These are phyloP conservation scores for Excoecaria cochinchinensis DNA, from an alignment of 345 rosid species.

Conservation along the genomic window DNA sequence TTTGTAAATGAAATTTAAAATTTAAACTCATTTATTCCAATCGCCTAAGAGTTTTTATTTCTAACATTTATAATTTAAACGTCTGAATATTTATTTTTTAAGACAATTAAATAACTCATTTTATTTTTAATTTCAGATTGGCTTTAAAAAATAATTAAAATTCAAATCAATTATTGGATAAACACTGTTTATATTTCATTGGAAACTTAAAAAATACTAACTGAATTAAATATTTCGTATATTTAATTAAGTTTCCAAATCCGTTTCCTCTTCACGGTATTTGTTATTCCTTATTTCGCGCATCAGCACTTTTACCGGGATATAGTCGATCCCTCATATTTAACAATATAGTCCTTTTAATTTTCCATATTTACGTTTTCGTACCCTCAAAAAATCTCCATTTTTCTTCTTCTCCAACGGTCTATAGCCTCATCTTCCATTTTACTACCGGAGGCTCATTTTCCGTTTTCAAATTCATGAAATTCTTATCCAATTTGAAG, in stretches of 20 bases:
- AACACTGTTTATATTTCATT: too few relatives aligned
- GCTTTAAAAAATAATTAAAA: too few relatives aligned
- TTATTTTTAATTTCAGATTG: too few relatives aligned
- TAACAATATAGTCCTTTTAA: neutral
- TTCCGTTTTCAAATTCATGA: neutral
- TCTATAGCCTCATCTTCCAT: slow-evolving; percentile 1
- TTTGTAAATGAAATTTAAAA: too few relatives aligned
- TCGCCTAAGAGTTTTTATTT: too few relatives aligned
- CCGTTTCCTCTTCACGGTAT: neutral
- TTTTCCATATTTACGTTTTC: neutral
- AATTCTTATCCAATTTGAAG: neutral
- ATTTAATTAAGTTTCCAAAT: neutral
- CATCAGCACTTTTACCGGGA: neutral
- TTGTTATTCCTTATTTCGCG: neutral
- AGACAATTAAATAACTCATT: too few relatives aligned
- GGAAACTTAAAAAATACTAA: too few relatives aligned
- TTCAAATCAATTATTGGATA: too few relatives aligned
- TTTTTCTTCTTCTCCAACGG: neutral
- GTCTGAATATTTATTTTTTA: too few relatives aligned
- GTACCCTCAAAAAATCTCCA: neutral
- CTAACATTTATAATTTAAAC: too few relatives aligned
- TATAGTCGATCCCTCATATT: neutral
- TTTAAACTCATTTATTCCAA: too few relatives aligned
- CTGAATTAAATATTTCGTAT: too few relatives aligned
- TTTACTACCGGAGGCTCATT: neutral